Percentiles rank a stretch among this genome's conserved stretches.
These are phyloP conservation scores for Terfezia claveryi DNA, from an alignment of 495 filamentous ascomycete genomes.

Conservation along the genomic window DNA sequence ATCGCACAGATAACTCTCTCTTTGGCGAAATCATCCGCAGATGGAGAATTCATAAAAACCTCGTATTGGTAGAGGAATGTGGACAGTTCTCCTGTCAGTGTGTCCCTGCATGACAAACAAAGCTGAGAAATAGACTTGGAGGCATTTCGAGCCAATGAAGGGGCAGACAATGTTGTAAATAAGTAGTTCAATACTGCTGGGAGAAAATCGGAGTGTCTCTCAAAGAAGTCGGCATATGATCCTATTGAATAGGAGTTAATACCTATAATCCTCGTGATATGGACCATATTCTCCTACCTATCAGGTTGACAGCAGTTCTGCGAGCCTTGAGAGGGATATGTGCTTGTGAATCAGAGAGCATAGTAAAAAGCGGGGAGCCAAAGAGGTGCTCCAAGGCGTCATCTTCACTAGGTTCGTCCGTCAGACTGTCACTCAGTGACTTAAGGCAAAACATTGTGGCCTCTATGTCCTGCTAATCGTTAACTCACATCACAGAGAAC, in stretches of 20 bases:
- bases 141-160: slow-evolving; percentile 43
- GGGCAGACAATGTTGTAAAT: slow-evolving; percentile 49
- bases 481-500: not conserved
- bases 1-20: slow-evolving; percentile 66
- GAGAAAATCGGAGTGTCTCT: slow-evolving; percentile 44
- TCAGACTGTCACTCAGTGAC: slow-evolving; percentile 49
- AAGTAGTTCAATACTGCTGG: slow-evolving; percentile 60
- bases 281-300: slow-evolving; percentile 29
- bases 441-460: slow-evolving; percentile 60
- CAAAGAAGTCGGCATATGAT: slow-evolving; percentile 59
- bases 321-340: slow-evolving; percentile 46
- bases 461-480: slow-evolving; percentile 57
- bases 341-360: slow-evolving; percentile 31
- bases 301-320: slow-evolving; percentile 52
- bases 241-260: slow-evolving; percentile 5
- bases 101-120: slow-evolving; percentile 55
- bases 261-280: not conserved
- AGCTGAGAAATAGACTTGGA: slow-evolving; percentile 60
- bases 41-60: slow-evolving; percentile 35
- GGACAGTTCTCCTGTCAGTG: slow-evolving; percentile 46
- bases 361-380: slow-evolving; percentile 35
- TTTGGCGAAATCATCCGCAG: slow-evolving; percentile 48
- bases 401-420: slow-evolving; percentile 44
- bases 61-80: slow-evolving; percentile 61
- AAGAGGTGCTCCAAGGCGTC: slow-evolving; percentile 49